Evolutionary conservation across 225 moss, liverwort and hornwort genomes (phyloP).

Genomic region (Marchantia paleacea): DNA sequence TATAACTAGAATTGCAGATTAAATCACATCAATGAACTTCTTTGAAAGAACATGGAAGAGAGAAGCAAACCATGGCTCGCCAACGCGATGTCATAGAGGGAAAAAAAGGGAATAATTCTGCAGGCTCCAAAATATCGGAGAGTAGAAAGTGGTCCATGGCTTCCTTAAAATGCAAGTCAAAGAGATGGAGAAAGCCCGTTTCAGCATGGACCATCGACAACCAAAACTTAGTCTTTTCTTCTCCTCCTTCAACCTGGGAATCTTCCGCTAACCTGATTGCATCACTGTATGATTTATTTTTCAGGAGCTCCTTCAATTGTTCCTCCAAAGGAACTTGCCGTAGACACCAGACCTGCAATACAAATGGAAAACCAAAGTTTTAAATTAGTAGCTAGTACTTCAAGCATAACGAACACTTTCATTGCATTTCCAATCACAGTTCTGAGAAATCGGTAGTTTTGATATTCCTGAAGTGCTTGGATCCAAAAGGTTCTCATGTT

Average conservation of each 20-base stretch:
- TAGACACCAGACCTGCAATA: constrained; percentile 82
- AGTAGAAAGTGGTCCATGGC: constrained; percentile 84
- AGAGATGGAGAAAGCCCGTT: constrained; percentile 83
- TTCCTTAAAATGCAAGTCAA: constrained; percentile 89
- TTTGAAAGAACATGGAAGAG: background rate
- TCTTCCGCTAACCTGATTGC: constrained; percentile 89
- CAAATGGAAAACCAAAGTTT: constrained; percentile 27
- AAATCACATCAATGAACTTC: background rate
- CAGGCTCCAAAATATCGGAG: constrained; percentile 84
- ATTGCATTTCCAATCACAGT: too few relatives aligned
- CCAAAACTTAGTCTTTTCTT: constrained; percentile 58
- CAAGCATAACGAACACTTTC: background rate
- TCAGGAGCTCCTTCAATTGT: constrained; percentile 86
- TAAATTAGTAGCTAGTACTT: background rate
- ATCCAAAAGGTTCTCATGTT: too few relatives aligned
- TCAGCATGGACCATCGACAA: constrained; percentile 84
- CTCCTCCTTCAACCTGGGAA: constrained; percentile 54
- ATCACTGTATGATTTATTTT: constrained; percentile 72
- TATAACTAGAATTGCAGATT: background rate
- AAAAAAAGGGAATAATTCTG: constrained; percentile 90
- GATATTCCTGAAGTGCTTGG: too few relatives aligned
- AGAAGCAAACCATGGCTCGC: constrained; percentile 73
- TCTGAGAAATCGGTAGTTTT: too few relatives aligned
- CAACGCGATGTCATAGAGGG: constrained; percentile 79
- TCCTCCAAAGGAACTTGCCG: constrained; percentile 92